Conservation (phyloP, 2,329 filamentous ascomycete species). For the Stemphylium vesicarium region DNA sequence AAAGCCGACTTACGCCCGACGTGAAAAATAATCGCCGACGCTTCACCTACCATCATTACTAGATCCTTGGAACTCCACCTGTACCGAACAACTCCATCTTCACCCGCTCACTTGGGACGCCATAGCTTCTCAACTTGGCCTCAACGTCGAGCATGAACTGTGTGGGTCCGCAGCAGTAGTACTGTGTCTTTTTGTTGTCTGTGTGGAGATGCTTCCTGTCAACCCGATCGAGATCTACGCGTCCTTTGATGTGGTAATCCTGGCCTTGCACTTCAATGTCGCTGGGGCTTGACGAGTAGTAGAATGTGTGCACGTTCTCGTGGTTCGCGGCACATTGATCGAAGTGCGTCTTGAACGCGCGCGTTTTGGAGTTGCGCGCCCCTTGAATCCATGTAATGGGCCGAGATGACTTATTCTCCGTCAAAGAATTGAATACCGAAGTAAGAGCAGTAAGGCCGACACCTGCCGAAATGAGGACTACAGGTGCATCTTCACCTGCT, state of each 20-base stretch:
- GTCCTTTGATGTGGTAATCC: conserved; percentile 66
- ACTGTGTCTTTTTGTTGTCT: conserved; percentile 62
- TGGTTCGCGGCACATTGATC: conserved; percentile 52
- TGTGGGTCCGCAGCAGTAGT: conserved; percentile 75
- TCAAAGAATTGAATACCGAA: conserved; percentile 67
- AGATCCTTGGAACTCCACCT: conserved; percentile 44
- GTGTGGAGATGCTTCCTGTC: conserved; percentile 64
- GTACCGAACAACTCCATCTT: conserved; percentile 69
- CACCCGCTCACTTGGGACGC: conserved; percentile 65
- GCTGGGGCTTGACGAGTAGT: conserved; percentile 64
- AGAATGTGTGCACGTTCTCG: conserved; percentile 58
- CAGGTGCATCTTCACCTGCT: conserved; percentile 53
- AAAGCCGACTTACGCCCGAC: background rate
- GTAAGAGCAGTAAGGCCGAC: conserved; percentile 72
- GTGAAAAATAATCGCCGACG: conserved; percentile 2
- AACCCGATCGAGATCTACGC: conserved; percentile 64
- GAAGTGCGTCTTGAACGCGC: conserved; percentile 64
- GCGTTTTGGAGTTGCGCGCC: conserved; percentile 57
- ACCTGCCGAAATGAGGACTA: conserved; percentile 71
- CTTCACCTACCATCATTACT: conserved; percentile 2
- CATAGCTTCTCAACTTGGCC: conserved; percentile 59
- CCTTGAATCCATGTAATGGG: conserved; percentile 70
- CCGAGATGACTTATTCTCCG: conserved; percentile 41
- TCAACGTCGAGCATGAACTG: conserved; percentile 71
- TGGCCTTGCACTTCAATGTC: conserved; percentile 55